Base-by-base conservation (phyloP, 768 basidiomycete genomes). In the Suillus brevipes region DNA sequence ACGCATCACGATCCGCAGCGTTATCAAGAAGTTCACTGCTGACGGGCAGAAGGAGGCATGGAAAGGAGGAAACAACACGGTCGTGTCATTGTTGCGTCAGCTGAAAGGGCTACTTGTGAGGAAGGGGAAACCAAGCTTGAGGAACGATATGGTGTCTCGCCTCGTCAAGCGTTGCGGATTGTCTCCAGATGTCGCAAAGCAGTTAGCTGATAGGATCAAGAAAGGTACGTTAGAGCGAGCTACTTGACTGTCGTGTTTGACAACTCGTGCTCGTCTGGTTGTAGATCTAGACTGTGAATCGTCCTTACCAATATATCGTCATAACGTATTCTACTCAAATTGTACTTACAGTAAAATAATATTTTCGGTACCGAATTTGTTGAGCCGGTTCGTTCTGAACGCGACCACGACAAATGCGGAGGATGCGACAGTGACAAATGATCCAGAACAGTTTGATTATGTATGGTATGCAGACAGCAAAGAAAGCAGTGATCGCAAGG, bases 121-220 rank as follows among this genome's bases (percentile, higher is more conserved):
- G 10, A 43, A 20, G 20, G 43, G 71, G 68, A 37, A 71, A 68
- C 61, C 62, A 62, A 23, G 63, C 74, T 38, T 68, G 42, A 68
- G 69, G 1, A 75, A 72, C 60, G 71, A 75, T n/a, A 37, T 76
- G 38, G 55, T 72, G 28, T 60, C 62, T 34, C 65, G 73, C 28
- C 66, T 75, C 69, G 70, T 65, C 2, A 75, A 74, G 50, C 70
- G 75, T 43, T 76, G 73, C 37, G 59, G 53, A 6, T 18, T 75
- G 18, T 71, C 72, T 6, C 10, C 64, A 13, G 74, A 75, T 9
- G 63, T 76, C 0, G 74, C 74, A 2, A 65, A 71, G 6, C 67
- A 66, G 42, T 18, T 42, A 42, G 42, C 42, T 42, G 42, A 16
- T 18, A 42, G 16, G 42, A 42, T 42, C 14, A 14, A 25, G 13